Evolutionary conservation across 495 filamentous ascomycete species (phyloP).

Genomic region (Penicillium angulare): DNA sequence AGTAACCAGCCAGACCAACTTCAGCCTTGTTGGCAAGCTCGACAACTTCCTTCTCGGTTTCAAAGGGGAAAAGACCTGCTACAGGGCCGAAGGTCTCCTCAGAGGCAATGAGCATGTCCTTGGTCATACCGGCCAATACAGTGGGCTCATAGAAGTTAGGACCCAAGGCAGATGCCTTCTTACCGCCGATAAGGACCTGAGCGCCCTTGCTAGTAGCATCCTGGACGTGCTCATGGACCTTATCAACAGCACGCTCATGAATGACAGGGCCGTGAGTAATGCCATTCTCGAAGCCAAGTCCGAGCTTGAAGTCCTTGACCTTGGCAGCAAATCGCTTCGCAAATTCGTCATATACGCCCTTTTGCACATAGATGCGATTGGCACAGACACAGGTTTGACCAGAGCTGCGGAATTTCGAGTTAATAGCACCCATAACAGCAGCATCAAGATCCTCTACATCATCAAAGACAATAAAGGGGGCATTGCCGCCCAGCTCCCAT

Average conservation of each 20-base stretch:
- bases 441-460: conserved; percentile 82
- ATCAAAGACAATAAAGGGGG: conserved; percentile 79
- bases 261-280: conserved; percentile 4
- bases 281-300: not conserved
- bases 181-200: conserved; percentile 8
- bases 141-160: conserved; percentile 63
- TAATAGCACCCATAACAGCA: conserved; percentile 62
- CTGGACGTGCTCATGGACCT: conserved; percentile 10
- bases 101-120: conserved; percentile 52
- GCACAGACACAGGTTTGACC: conserved; percentile 64
- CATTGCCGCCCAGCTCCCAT: conserved; percentile 81
- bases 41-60: conserved; percentile 30
- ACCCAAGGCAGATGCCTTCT: not conserved
- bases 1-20: conserved; percentile 43
- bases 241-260: conserved; percentile 15
- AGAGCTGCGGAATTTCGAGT: conserved; percentile 48
- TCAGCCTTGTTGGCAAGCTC: conserved; percentile 32
- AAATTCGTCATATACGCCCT: conserved; percentile 2
- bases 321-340: not conserved
- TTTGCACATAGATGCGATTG: conserved; percentile 61
- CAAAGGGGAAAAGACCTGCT: conserved; percentile 21
- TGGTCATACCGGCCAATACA: conserved; percentile 41
- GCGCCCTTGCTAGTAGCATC: conserved; percentile 19
- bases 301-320: not conserved
- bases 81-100: conserved; percentile 34